Evolutionary conservation across 2,329 filamentous ascomycete species (phyloP).

Genomic region (Sclerotinia borealis): DNA sequence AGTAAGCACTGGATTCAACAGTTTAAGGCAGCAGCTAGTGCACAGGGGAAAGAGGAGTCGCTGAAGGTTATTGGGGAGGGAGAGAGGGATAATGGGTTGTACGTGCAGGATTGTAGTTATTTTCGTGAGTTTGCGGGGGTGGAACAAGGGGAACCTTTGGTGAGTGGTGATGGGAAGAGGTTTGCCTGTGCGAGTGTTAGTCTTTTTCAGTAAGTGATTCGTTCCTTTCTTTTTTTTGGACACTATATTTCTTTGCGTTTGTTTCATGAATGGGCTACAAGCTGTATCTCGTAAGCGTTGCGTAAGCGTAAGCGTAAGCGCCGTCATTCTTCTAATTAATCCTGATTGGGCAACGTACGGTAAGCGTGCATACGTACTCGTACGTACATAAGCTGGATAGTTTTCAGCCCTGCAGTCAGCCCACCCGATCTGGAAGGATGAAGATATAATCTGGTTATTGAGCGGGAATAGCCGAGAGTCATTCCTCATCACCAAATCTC

Average conservation of each 20-base stretch:
- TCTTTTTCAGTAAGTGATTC: constrained; percentile 38
- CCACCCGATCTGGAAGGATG: neutral
- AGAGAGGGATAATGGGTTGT: constrained; percentile 9
- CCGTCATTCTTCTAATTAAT: neutral
- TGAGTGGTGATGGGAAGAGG: constrained; percentile 18
- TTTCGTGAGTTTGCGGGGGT: constrained; percentile 20
- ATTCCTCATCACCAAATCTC: neutral
- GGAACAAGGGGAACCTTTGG: neutral
- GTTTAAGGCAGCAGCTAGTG: constrained; percentile 13
- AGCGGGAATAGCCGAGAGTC: neutral
- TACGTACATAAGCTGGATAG: neutral
- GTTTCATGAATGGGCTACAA: neutral
- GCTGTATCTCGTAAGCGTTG: neutral
- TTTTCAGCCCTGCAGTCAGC: constrained; percentile 4
- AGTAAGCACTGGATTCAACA: constrained; percentile 18
- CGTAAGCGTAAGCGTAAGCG: too few species aligned
- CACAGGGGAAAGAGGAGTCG: neutral
- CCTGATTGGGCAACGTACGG: neutral
- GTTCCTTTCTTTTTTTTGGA: neutral
- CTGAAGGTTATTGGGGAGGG: constrained; percentile 13
- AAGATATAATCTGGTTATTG: neutral
- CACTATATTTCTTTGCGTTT: neutral
- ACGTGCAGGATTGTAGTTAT: constrained; percentile 29
- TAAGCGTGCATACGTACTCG: neutral
- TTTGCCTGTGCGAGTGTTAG: constrained; percentile 36